These are phyloP conservation scores for Trametes cubensis DNA, from an alignment of 768 basidiomycete species.

Conservation along the genomic window DNA sequence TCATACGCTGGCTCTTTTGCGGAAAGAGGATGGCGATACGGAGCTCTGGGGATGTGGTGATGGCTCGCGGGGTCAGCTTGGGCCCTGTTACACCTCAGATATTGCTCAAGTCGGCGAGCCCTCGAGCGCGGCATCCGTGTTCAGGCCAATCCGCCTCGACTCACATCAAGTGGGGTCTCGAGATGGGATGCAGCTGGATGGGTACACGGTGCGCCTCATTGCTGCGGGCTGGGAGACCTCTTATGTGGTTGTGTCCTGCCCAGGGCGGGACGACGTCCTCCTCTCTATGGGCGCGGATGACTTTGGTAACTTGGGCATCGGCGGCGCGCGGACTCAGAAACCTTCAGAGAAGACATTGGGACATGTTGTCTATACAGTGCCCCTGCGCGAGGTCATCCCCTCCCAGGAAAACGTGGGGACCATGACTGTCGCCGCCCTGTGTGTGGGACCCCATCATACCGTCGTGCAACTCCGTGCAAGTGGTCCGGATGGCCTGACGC, in stretches of 20 bases:
- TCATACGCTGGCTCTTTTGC: slow-evolving; percentile 72
- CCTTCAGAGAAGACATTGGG: slow-evolving; percentile 14
- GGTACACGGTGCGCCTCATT: slow-evolving; percentile 51
- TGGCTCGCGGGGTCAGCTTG: slow-evolving; percentile 72
- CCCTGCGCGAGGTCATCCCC: slow-evolving; percentile 35
- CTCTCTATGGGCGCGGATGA: slow-evolving; percentile 86
- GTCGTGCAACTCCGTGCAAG: slow-evolving; percentile 46
- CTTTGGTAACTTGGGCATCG: slow-evolving; percentile 78
- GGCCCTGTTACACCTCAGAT: slow-evolving; percentile 39
- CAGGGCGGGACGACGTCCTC: slow-evolving; percentile 51
- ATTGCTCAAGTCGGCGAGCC: neutral
- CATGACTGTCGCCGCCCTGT: slow-evolving; percentile 35
- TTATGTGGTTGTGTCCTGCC: slow-evolving; percentile 61
- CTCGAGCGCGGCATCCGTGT: slow-evolving; percentile 37
- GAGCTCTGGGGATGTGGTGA: slow-evolving; percentile 80
- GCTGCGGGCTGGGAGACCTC: slow-evolving; percentile 85
- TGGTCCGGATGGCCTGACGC: slow-evolving; percentile 26
- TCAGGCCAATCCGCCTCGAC: slow-evolving; percentile 49
- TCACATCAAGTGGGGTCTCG: slow-evolving; percentile 34
- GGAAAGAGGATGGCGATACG: slow-evolving; percentile 32
- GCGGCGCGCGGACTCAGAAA: slow-evolving; percentile 23
- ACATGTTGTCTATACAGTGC: slow-evolving; percentile 43
- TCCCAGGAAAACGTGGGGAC: neutral
- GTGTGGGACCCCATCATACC: slow-evolving; percentile 74
- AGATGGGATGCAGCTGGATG: slow-evolving; percentile 33